A percentile compares a stretch with the other conserved stretches of the same genome.
phyloP scores from a whole-genome alignment of 306 rosid species.

The Cucurbita moschata region DNA sequence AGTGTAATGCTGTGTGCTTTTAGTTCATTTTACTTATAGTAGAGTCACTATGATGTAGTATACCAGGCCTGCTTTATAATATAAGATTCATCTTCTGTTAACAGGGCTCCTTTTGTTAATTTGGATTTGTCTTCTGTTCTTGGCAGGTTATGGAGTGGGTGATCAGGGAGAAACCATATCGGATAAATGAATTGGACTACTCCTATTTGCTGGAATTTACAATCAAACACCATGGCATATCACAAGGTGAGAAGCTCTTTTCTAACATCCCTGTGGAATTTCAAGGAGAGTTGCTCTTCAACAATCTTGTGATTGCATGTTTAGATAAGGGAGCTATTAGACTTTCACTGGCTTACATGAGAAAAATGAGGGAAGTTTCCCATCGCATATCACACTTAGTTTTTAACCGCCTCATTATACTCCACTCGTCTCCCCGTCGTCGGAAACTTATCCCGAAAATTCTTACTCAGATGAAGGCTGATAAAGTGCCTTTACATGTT shows the following conservation, averaged over 20 bases:
- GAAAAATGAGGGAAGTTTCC: conserved; percentile 68
- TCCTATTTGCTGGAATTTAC: conserved; percentile 76
- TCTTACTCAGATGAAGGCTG: conserved; percentile 77
- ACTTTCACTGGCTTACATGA: conserved; percentile 80
- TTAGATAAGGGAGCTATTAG: conserved; percentile 66
- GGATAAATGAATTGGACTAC: conserved; percentile 65
- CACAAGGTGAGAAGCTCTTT: conserved; percentile 75
- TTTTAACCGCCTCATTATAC: conserved; percentile 71
- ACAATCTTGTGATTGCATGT: conserved; percentile 72
- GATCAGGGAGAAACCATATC: conserved; percentile 75
- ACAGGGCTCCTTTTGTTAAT: not conserved
- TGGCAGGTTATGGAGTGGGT: conserved; percentile 93
- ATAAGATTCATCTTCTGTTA: not conserved
- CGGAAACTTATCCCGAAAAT: conserved; percentile 47
- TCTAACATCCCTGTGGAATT: conserved; percentile 42
- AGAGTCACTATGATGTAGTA: not conserved
- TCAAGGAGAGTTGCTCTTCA: conserved; percentile 80
- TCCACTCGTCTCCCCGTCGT: conserved; percentile 42
- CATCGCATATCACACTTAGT: conserved; percentile 71
- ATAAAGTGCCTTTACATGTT: conserved; percentile 60
- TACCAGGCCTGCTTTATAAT: not conserved
- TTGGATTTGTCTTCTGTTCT: not conserved
- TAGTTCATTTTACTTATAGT: not conserved
- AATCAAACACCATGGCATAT: conserved; percentile 58
- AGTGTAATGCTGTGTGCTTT: not conserved